These are phyloP conservation scores for Hymenoscyphus fructigenus DNA, from an alignment of 2,329 filamentous ascomycete genomes.

Conservation along the genomic window DNA sequence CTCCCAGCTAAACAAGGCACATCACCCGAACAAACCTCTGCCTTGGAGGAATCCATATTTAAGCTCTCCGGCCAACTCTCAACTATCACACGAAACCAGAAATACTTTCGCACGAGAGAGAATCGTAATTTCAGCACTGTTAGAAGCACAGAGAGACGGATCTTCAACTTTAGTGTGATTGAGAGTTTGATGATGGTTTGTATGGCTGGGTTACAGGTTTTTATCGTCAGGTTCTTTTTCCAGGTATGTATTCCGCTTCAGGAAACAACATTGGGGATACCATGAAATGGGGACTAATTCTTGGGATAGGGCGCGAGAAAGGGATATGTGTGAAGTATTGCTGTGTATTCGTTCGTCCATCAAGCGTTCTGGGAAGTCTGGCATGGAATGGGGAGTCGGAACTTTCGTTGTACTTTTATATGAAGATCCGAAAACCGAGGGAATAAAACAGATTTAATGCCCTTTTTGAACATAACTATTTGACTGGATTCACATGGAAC, in stretches of 20 bases:
- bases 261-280: slow-evolving; percentile 8
- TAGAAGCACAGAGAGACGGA: slow-evolving; percentile 88
- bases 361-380: slow-evolving; percentile 8
- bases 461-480: background rate
- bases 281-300: slow-evolving; percentile 21
- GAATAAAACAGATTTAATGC: slow-evolving; percentile 16
- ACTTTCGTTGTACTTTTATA: slow-evolving; percentile 27
- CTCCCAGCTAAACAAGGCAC: slow-evolving; percentile 88
- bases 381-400: slow-evolving; percentile 18
- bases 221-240: slow-evolving; percentile 98
- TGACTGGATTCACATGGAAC: background rate
- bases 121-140: slow-evolving; percentile 99
- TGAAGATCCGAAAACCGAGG: slow-evolving; percentile 14
- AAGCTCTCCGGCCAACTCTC: slow-evolving; percentile 92
- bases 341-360: background rate
- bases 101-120: slow-evolving; percentile 98
- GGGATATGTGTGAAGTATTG: slow-evolving; percentile 59
- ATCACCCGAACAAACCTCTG: slow-evolving; percentile 82
- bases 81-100: slow-evolving; percentile 94
- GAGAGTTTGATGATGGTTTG: slow-evolving; percentile 88
- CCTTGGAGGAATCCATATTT: slow-evolving; percentile 90
- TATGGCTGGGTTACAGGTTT: slow-evolving; percentile 96
- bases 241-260: slow-evolving; percentile 55
- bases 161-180: slow-evolving; percentile 96
- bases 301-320: slow-evolving; percentile 59